Base-by-base conservation (phyloP, 805 yeast species). In the Barnettozyma sucrosica region DNA sequence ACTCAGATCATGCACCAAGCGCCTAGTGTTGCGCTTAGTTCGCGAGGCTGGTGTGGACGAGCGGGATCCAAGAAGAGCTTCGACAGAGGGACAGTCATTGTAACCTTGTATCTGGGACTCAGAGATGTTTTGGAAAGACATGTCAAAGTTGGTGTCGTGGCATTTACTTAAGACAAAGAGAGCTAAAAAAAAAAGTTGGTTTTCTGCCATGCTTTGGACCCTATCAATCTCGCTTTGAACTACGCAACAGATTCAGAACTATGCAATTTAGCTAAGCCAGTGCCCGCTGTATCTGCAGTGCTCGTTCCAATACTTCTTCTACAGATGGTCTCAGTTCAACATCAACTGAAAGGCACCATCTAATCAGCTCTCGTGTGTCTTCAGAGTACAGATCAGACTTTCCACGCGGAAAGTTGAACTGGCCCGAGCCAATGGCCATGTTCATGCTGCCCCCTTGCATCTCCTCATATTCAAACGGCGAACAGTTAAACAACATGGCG, bases 391-490 rank as follows among this genome's bases (percentile, higher is more conserved):
- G 25, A 16, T 55, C 48, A 14, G 44, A 39, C 16, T 47, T 44
- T 24, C 33, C 36, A 44, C 51, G 42, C 62, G 75, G 57, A 58
- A 51, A 54, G 64, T 10, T 78, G 75, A 46, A 66, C 57, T 5
- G 61, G 53, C 3, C 93, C 18, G 59, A 65, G 74, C 54, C 70
- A 32, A 90, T 85, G 5, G 95, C 95, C 55, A 89, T 70, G 44
- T 74, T 80, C 54, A 89, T 70, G 54, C 83, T 85, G 5, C 95
- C 96, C 14, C 97, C 97, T 49, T 81, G 81, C 40, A 78, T 74
- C 58, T 88, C 93, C 62, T 85, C 82, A 60, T 87, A 74, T 61
- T 89, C 96, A 63, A 90, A 90, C 1, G 98, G 98, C 4, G 96
- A 85, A 26, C 74, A 73, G 0, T 85, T 84, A 66, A 85, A 90